A percentile compares a stretch with the other conserved stretches of the same genome.
phyloP scores from a whole-genome alignment of 768 basidiomycete species.

The Pseudohyphozyma bogoriensis region DNA sequence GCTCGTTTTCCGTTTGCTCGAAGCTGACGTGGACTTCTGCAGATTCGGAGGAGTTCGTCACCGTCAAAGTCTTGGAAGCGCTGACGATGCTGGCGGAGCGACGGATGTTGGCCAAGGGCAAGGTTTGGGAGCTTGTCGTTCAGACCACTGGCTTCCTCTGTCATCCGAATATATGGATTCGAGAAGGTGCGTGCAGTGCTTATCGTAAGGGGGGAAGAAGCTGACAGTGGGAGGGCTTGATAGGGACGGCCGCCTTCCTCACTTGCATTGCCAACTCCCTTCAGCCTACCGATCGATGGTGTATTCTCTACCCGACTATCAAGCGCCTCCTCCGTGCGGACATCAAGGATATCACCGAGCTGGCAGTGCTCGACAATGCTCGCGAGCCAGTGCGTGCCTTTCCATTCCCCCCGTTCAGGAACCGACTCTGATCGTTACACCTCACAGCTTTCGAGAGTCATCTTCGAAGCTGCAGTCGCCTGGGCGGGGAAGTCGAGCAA shows the following conservation, averaged over 20 bases:
- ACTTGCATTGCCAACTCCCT: slow-evolving; percentile 74
- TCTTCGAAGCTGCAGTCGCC: slow-evolving; percentile 72
- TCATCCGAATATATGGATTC: slow-evolving; percentile 91
- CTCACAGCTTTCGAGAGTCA: slow-evolving; percentile 51
- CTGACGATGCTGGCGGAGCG: slow-evolving; percentile 82
- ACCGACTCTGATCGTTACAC: background rate
- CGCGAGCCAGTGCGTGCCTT: slow-evolving; percentile 62
- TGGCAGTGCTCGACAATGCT: slow-evolving; percentile 61
- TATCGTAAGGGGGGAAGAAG: background rate
- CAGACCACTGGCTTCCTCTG: slow-evolving; percentile 78
- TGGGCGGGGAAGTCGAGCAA: slow-evolving; percentile 83
- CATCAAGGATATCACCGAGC: slow-evolving; percentile 60
- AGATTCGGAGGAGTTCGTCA: slow-evolving; percentile 94
- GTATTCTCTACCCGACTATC: slow-evolving; percentile 85
- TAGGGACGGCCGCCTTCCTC: slow-evolving; percentile 80
- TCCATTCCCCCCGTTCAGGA: too few relatives aligned
- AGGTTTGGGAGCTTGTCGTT: slow-evolving; percentile 94
- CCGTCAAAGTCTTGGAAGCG: slow-evolving; percentile 76
- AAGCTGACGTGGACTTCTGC: background rate
- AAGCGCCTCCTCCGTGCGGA: slow-evolving; percentile 79
- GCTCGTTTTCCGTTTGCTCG: background rate
- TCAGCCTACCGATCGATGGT: slow-evolving; percentile 85
- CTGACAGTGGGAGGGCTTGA: background rate
- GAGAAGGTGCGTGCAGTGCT: slow-evolving; percentile 45
- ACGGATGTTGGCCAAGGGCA: slow-evolving; percentile 81